Base-by-base conservation (phyloP, 2,329 filamentous ascomycete species). In the Emydomyces testavorans region DNA sequence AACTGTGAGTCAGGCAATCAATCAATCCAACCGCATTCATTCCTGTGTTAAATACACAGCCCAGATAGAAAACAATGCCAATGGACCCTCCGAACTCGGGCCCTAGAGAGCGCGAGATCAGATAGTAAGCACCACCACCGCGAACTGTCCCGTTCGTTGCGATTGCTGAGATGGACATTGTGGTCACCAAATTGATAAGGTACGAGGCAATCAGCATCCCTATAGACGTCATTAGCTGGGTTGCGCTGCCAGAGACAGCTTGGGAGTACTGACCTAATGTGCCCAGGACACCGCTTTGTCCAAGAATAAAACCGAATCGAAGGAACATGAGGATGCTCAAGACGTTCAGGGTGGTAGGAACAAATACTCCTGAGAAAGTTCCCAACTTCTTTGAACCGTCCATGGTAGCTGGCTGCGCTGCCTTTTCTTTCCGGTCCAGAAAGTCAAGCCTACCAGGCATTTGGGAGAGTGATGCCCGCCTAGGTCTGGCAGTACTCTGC, bases 311-410 rank as follows among this genome's bases (percentile, higher is more conserved):
- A 18, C 87, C 86, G 63, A 94, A 94, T 18, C 87, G 79, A 57
- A 94, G 72, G 67, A 94, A 94, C 85, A 94, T 93, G 52, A 94
- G 75, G 65, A 94, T 93, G 57, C 85, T 90, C 55, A 93, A 69
- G 35, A 94, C 87, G 64, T 92, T 94, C 55, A 93, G 71, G 52
- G 82, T 89, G n/a, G 87, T 87, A 1, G 87, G 87, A 13, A 94
- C 83, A 62, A 88, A 94, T 40, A 93, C 83, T 6, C 84, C 84
- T 3, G 80, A 85, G 55, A 87, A 79, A 6, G 79, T 81, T 31
- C 84, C 84, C 49, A 93, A 72, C 67, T 92, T 92, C 56, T 75
- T 67, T 13, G 62, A 65, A 37, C 63, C 61, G 16, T 51, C 48
- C 18, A 56, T 43, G 28, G 58, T 59, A 49, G 53, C 23, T 31